A percentile compares a stretch with the other conserved stretches of the same genome.
These are phyloP conservation scores for Yarrowia sp. DNA, from an alignment of 805 yeast species.

Conservation along the genomic window DNA sequence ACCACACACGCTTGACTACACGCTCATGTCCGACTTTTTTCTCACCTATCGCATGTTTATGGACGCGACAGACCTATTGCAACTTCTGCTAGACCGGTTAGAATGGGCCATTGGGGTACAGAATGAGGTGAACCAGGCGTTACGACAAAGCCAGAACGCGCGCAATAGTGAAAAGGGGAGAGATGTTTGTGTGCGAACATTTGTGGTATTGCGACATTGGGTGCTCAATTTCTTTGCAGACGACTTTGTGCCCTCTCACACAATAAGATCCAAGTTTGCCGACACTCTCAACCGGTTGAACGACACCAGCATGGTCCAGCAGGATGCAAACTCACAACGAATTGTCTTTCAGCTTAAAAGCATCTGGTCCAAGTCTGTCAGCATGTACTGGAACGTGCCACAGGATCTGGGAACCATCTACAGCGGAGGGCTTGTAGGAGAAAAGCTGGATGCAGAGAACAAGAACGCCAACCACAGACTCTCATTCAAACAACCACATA, in stretches of 20 bases:
- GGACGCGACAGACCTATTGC: conserved; percentile 54
- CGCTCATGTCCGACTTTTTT: conserved; percentile 78
- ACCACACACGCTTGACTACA: conserved; percentile 72
- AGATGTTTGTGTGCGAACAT: conserved; percentile 70
- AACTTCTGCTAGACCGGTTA: conserved; percentile 59
- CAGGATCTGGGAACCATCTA: conserved; percentile 31
- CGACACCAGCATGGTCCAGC: conserved; percentile 33
- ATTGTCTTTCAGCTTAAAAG: conserved; percentile 48
- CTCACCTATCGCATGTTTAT: conserved; percentile 74
- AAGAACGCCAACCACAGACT: neutral
- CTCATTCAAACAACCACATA: neutral
- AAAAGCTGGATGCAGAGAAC: conserved; percentile 4
- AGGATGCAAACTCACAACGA: conserved; percentile 34
- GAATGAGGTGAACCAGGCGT: conserved; percentile 6
- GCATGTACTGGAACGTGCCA: conserved; percentile 37
- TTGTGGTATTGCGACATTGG: conserved; percentile 89
- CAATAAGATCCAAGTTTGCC: conserved; percentile 46
- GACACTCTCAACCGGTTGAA: conserved; percentile 40
- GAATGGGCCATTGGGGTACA: conserved; percentile 58
- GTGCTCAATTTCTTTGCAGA: conserved; percentile 78
- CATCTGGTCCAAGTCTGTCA: conserved; percentile 46
- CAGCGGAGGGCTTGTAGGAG: conserved; percentile 38
- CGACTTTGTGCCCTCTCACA: conserved; percentile 62
- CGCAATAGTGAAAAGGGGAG: conserved; percentile 51
- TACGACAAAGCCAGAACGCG: conserved; percentile 24